Evolutionary conservation across 2,329 filamentous ascomycete species (phyloP).

Genomic region (Fusarium fracticaudum): DNA sequence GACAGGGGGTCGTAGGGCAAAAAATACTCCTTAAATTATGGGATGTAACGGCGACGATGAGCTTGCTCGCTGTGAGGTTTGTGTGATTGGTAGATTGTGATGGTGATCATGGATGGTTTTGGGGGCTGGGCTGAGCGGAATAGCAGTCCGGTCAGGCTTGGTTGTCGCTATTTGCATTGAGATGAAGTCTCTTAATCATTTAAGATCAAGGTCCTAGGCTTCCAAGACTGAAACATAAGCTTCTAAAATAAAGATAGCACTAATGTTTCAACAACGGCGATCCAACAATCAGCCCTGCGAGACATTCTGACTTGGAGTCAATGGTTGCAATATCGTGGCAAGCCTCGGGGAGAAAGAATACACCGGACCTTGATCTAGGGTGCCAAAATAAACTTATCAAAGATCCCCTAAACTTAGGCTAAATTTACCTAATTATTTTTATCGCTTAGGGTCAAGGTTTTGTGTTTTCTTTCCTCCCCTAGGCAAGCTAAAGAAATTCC

Average conservation of each 20-base stretch:
- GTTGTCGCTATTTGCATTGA: not conserved
- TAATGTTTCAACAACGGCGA: not conserved
- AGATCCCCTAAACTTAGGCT: too few species aligned
- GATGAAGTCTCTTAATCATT: too few species aligned
- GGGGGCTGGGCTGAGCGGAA: not conserved
- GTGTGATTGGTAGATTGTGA: not conserved
- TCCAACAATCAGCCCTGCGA: not conserved
- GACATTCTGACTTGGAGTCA: not conserved
- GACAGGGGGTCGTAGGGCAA: not conserved
- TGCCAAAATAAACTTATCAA: too few species aligned
- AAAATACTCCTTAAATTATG: not conserved
- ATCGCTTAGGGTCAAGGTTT: too few species aligned
- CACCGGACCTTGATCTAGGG: too few species aligned
- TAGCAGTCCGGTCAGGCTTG: not conserved
- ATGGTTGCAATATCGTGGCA: not conserved
- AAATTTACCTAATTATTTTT: too few species aligned
- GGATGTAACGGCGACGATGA: not conserved
- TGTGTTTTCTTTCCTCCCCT: too few species aligned
- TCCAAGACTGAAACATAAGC: not conserved
- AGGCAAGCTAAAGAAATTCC: not conserved
- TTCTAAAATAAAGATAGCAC: rapidly evolving
- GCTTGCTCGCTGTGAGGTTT: not conserved
- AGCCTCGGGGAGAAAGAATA: too few species aligned
- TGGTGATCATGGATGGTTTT: not conserved
- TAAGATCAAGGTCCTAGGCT: too few species aligned